A percentile compares a stretch with the other conserved stretches of the same genome.
Conservation (phyloP, 2,329 filamentous ascomycete species). For the Botrytis sinoallii region DNA sequence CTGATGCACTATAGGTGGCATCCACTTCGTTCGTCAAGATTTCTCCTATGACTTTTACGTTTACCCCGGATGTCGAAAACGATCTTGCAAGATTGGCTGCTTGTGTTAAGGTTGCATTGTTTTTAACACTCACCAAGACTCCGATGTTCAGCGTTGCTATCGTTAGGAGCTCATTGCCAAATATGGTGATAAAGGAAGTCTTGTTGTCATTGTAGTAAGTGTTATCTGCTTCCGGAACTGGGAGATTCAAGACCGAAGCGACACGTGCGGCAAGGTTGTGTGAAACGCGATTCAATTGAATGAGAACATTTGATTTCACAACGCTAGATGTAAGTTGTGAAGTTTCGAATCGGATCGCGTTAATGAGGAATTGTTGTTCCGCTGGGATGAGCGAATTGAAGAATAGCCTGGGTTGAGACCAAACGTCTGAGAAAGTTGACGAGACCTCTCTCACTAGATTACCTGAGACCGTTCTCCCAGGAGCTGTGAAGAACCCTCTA, state of each 20-base stretch:
- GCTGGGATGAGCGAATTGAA: conserved; percentile 65
- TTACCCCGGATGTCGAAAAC: conserved; percentile 51
- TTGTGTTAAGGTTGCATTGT: conserved; percentile 42
- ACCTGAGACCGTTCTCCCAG: conserved; percentile 52
- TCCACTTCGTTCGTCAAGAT: conserved; percentile 52
- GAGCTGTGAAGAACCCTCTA: conserved; percentile 68
- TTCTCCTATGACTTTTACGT: conserved; percentile 60
- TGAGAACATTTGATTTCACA: conserved; percentile 63
- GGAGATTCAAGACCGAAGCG: conserved; percentile 57
- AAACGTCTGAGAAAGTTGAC: conserved; percentile 67
- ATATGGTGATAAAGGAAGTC: conserved; percentile 59
- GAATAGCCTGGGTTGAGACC: conserved; percentile 70
- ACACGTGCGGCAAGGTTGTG: conserved; percentile 66
- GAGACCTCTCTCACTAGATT: conserved; percentile 55
- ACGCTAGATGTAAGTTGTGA: conserved; percentile 54
- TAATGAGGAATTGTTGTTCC: conserved; percentile 70
- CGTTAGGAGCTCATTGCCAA: conserved; percentile 54
- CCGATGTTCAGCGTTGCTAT: conserved; percentile 63
- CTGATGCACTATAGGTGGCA: conserved; percentile 62
- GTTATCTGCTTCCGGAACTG: conserved; percentile 55
- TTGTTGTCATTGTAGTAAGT: conserved; percentile 68
- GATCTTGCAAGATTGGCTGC: conserved; percentile 49
- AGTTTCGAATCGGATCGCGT: conserved; percentile 70
- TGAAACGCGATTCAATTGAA: conserved; percentile 65
- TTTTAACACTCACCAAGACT: conserved; percentile 46